These are phyloP conservation scores for Coemansia furcata DNA, from an alignment of 192 early-diverging fungal genomes.

Conservation along the genomic window DNA sequence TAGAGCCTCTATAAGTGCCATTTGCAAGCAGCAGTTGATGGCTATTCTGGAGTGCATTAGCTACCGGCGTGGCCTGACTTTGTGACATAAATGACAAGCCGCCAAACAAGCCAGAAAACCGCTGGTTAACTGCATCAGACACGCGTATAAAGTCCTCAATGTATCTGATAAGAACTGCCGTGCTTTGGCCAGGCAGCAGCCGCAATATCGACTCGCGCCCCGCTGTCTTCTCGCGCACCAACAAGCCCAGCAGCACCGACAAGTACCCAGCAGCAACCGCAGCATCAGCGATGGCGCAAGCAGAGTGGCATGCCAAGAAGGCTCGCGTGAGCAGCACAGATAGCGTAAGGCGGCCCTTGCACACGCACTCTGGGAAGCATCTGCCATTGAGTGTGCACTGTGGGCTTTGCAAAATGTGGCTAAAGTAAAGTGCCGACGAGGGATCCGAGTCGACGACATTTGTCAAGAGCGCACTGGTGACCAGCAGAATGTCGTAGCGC, in stretches of 20 bases:
- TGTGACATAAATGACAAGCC: conserved; percentile 11
- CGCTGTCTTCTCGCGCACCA: conserved; percentile 21
- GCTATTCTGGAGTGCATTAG: too few species aligned
- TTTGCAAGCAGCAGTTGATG: background rate
- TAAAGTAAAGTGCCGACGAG: conserved; percentile 31
- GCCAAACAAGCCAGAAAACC: conserved; percentile 28
- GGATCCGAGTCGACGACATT: conserved; percentile 48
- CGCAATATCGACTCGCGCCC: conserved; percentile 14
- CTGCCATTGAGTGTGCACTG: conserved; percentile 16
- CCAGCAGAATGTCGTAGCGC: conserved; percentile 43
- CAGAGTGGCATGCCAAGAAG: conserved; percentile 28
- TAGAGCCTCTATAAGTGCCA: background rate
- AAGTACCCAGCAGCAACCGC: conserved; percentile 43
- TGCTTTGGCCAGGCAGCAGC: conserved; percentile 19
- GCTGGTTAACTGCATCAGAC: conserved; percentile 32
- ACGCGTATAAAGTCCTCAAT: conserved; percentile 40
- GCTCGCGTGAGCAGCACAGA: conserved; percentile 25
- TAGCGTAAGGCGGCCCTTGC: conserved; percentile 18
- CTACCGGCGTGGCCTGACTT: background rate
- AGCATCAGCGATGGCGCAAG: conserved; percentile 19
- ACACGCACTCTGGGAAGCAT: conserved; percentile 39
- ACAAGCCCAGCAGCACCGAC: conserved; percentile 38
- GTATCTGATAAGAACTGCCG: conserved; percentile 16
- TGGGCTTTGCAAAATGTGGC: conserved; percentile 30
- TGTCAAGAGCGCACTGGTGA: conserved; percentile 38